Percentiles rank a stretch among this genome's conserved stretches.
These are phyloP conservation scores for Triticum monococcum DNA, from an alignment of 176 grass and related monocot species.

Conservation along the genomic window DNA sequence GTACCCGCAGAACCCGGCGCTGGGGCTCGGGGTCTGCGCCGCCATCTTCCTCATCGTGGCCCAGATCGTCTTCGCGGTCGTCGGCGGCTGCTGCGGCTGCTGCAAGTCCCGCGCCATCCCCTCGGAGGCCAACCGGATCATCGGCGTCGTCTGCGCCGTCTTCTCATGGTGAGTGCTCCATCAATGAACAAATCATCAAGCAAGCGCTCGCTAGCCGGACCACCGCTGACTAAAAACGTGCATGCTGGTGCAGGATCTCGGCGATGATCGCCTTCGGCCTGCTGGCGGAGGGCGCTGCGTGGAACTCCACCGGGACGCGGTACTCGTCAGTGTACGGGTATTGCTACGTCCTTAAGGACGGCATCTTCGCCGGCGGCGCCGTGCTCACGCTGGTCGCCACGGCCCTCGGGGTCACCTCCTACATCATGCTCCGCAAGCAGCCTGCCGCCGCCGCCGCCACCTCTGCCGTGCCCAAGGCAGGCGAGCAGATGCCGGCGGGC, in stretches of 20 bases:
- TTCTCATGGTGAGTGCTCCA: slow-evolving; percentile 22
- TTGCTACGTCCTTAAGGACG: slow-evolving; percentile 24
- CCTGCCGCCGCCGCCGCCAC: too few relatives aligned
- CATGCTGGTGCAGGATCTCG: slow-evolving; percentile 18
- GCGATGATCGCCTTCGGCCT: slow-evolving; percentile 15
- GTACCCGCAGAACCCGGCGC: slow-evolving; percentile 20
- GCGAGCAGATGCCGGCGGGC: background rate
- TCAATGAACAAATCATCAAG: too few relatives aligned
- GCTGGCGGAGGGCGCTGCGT: background rate
- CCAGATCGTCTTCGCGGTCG: slow-evolving; percentile 18
- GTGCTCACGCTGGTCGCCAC: slow-evolving; percentile 32
- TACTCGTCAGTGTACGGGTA: background rate
- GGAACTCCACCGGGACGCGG: slow-evolving; percentile 11
- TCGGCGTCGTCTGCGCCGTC: slow-evolving; percentile 14
- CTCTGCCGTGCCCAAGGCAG: background rate
- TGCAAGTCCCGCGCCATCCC: slow-evolving; percentile 31
- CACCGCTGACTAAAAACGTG: background rate
- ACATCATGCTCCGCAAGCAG: background rate
- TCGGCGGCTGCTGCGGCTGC: slow-evolving; percentile 45
- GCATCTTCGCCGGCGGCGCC: slow-evolving; percentile 24
- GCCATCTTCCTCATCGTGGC: slow-evolving; percentile 18
- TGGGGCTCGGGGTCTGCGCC: slow-evolving; percentile 17
- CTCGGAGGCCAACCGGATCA: slow-evolving; percentile 7
- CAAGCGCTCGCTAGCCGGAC: background rate
- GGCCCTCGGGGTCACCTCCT: slow-evolving; percentile 30